Evolutionary conservation across 352 stramenopile species (phyloP), one percentile per base, ranked within the genome.

Genomic region (Globisporangium emineosum): DNA sequence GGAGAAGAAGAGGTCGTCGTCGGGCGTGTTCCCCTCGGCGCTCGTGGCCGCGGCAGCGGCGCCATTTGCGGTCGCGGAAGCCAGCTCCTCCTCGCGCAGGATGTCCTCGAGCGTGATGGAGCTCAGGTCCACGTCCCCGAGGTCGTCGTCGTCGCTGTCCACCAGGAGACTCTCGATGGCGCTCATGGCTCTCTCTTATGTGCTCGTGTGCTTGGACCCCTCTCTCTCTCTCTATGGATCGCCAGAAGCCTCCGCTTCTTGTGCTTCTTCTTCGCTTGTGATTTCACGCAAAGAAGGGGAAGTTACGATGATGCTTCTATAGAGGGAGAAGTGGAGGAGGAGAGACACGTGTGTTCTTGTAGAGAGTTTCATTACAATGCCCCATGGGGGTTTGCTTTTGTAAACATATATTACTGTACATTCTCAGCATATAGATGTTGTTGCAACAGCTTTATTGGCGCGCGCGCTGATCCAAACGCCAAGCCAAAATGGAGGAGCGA

Each of bases 31-130:
- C 23, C 72, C 72, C 51, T 78, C 65, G 9, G 27, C 23, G 43
- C 37, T 65, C 1, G 43, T 32, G 10, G 54, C n/a, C n/a, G n/a
- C 35, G 9, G 57, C 64, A 42, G 33, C 54, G 19, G 60, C 43
- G 27, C 60, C 66, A 33, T 49, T 64, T n/a, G 54, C 68, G 8
- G 73, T 75, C 25, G 70, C 54, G 8, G 58, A 49, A 66, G 76
- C 78, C 33, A 87, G 70, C 63, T 86, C 81, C 54, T 91, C 82
- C 47, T 91, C 83, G 49, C 78, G 73, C 49, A 91, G 63, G 64
- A 91, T 91, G 57, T 90, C 79, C 60, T 91, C 83, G 23, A 91
- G 70, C 54, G 80, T 89, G 58, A 91, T 88, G 60, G 72, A 58
- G 17, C 73, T 78, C 51, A 91, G 72, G 62, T 90, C 83, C 56